Base-by-base conservation (phyloP, 176 grass and related monocot species). In the Tillandsia leiboldiana region DNA sequence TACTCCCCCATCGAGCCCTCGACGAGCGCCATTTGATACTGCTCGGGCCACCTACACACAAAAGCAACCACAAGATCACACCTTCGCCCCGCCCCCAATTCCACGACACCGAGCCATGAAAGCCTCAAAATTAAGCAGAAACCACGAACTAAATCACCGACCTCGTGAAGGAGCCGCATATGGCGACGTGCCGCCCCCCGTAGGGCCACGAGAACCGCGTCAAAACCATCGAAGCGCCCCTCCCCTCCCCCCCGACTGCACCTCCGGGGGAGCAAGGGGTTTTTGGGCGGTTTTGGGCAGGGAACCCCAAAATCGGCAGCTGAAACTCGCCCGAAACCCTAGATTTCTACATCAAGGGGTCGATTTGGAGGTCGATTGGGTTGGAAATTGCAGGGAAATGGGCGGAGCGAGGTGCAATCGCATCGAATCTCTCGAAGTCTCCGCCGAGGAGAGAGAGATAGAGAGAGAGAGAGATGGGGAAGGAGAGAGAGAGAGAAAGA, bases 161-260 rank as follows among this genome's bases (percentile, higher is more conserved):
- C 83, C 87, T 65, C 12, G 76, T 85, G 80, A 86, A 90, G 76
- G 59, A 83, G 67, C 69, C 87, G 70, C 69, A 90, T 42, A 86
- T 67, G 83, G 79, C 77, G 51, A 74, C 83, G 29, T n/a, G 59
- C 2, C 51, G 65, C 64, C 76, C 87, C 48, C 76, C 83, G 59
- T 77, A 80, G 20, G 83, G 87, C 87, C 87, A 90, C 65, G 61
- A 51, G 73, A 90, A 90, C 72, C 65, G 76, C 49, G 23, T 80
- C 12, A 58, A 65, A 73, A 90, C 87, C 87, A 90, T 86, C 69
- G 73, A 67, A 58, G 54, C 50, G 61, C 27, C 61, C 48, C 53
- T 57, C 53, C 53, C 14, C 13, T 18, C 53, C 53, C 17, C 13
- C 53, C 56, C 22, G 22, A 10, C 10, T 9, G n/a, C 15, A 61